Evolutionary conservation across 768 basidiomycete species (phyloP).

Genomic region (Pleurotus eryngii): DNA sequence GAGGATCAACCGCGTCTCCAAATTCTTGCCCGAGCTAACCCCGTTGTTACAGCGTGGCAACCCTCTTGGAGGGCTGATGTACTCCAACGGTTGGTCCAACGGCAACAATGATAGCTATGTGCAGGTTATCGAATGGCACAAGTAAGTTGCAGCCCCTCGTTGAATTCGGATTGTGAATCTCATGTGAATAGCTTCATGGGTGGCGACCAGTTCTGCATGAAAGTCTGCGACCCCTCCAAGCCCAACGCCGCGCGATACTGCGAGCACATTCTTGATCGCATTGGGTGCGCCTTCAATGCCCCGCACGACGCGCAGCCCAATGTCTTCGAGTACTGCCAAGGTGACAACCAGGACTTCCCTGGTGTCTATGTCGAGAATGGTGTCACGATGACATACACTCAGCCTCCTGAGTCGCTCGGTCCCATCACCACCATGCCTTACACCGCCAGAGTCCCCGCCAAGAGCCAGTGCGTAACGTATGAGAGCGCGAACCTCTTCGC

Average conservation of each 20-base stretch:
- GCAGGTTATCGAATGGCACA: slow-evolving; percentile 69
- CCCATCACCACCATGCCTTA: slow-evolving; percentile 12
- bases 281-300: slow-evolving; percentile 72
- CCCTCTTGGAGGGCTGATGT: slow-evolving; percentile 70
- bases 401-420: slow-evolving; percentile 11
- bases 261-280: slow-evolving; percentile 71
- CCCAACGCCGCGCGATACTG: slow-evolving; percentile 53
- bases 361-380: slow-evolving; percentile 46
- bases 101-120: slow-evolving; percentile 35
- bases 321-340: slow-evolving; percentile 61
- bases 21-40: slow-evolving; percentile 9
- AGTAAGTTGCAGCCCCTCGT: slow-evolving; percentile 34
- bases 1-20: background rate
- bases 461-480: slow-evolving; percentile 10
- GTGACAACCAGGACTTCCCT: slow-evolving; percentile 60
- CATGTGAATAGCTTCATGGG: slow-evolving; percentile 62
- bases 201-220: slow-evolving; percentile 60
- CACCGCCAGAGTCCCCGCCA: slow-evolving; percentile 12
- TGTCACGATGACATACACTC: slow-evolving; percentile 8
- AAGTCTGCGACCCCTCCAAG: slow-evolving; percentile 61
- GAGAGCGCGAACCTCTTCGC: slow-evolving; percentile 9
- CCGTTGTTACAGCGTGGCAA: slow-evolving; percentile 59
- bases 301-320: slow-evolving; percentile 59
- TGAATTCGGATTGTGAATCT: background rate
- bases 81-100: slow-evolving; percentile 50